Base-by-base conservation (phyloP, 306 rosid genomes). In the Mimosa pudica region DNA sequence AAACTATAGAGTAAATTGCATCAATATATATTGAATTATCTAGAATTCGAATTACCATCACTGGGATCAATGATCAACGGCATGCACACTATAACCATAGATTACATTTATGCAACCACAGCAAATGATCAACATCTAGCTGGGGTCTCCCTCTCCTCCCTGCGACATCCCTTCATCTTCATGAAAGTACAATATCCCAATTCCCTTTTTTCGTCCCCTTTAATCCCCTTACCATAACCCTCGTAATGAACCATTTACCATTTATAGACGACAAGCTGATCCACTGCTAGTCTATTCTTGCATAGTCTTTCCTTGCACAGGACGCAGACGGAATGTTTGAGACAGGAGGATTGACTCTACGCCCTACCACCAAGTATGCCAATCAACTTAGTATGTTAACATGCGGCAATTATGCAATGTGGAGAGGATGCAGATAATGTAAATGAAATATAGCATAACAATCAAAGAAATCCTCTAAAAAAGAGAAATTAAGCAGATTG, bases 291-390 rank as follows among this genome's bases (percentile, higher is more conserved):
- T 78, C 80, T 78, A 94, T 91, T 86, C 98, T 87, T 81, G 93
- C 95, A 76, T 87, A 88, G 90, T 94, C 98, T 82, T 95, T 95
- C 83, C 97, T 89, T 80, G 88, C 83, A 7, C 95, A 93, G 18
- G 97, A 86, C 68, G 96, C 47, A n/a, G 98, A 92, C 6, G 97
- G 97, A 69, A 92, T 80, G 92, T 93, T 92, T 72, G 93, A 77
- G 61, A 89, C 84, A 1, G 97, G 86, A 78, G 89, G 97, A 81
- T 89, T 91, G 82, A 85, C 87, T 87, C 98, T 88, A 68, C 89
- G 91, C 77, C 98, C 98, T 95, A 82, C 84, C 82, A 79, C 64
- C 46, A 10, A 18, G 49, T 47, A 81, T 77, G 74, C 76, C 82
- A 84, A 55, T 24, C 74, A 80, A 79, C 83, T 81, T 66, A 85